A percentile compares a stretch with the other conserved stretches of the same genome.
phyloP scores from a whole-genome alignment of 2,329 filamentous ascomycete species.

The Sporothrix sp. region DNA sequence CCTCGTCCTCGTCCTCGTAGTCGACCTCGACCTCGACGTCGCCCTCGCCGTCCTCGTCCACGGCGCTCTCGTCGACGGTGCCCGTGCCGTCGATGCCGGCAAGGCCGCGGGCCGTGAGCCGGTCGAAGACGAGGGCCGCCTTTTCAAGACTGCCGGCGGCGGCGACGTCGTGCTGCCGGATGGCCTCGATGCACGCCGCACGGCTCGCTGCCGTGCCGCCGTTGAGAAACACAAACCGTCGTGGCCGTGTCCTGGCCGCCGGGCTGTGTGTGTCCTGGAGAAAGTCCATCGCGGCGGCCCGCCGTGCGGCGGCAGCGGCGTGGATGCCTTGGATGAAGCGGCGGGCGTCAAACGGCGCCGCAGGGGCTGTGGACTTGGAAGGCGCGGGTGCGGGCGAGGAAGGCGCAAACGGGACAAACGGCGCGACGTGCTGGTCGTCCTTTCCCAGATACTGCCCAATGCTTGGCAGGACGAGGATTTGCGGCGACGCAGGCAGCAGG shows the following conservation, averaged over 20 bases:
- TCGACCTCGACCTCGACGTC: constrained; percentile 14
- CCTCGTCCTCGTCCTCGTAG: constrained; percentile 26
- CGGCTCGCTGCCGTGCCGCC: constrained; percentile 48
- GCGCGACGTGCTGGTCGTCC: constrained; percentile 23
- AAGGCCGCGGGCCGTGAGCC: constrained; percentile 41
- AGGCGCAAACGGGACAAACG: constrained; percentile 15
- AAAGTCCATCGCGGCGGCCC: constrained; percentile 41
- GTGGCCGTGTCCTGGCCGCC: constrained; percentile 22
- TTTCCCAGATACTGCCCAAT: constrained; percentile 37
- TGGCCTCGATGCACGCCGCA: constrained; percentile 42
- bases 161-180: constrained; percentile 37
- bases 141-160: constrained; percentile 39
- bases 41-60: constrained; percentile 14
- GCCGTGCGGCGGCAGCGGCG: constrained; percentile 37
- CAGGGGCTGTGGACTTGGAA: neutral
- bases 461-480: constrained; percentile 47
- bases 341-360: constrained; percentile 26
- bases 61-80: neutral
- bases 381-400: neutral
- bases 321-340: constrained; percentile 41
- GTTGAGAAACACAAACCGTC: constrained; percentile 48
- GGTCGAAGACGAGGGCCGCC: constrained; percentile 42
- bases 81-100: constrained; percentile 27
- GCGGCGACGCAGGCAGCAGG: constrained; percentile 47
- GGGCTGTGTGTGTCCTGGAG: constrained; percentile 26